Percentiles rank a stretch among this genome's conserved stretches.
These are phyloP conservation scores for Mycena citricolor DNA, from an alignment of 1,284 basidiomycete genomes.

Conservation along the genomic window DNA sequence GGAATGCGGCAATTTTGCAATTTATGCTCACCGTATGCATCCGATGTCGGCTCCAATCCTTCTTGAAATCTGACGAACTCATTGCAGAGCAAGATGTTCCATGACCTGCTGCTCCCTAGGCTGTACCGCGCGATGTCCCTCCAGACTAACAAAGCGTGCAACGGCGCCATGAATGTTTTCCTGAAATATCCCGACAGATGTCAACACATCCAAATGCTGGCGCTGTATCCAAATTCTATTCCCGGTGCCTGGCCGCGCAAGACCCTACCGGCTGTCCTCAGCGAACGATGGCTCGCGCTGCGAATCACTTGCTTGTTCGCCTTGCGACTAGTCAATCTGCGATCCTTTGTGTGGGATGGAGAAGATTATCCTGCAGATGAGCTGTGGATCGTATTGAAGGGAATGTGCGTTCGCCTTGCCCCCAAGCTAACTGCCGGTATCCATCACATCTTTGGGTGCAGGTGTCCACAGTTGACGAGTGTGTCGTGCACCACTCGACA, in stretches of 20 bases:
- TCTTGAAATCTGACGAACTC: too few species aligned
- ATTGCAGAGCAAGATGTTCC: too few species aligned
- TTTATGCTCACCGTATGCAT: neutral
- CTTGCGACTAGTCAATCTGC: too few species aligned
- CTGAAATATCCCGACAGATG: conserved; percentile 1
- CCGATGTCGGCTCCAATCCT: neutral
- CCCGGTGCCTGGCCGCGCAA: conserved; percentile 5
- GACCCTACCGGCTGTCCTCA: neutral
- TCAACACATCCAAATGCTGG: conserved; percentile 2
- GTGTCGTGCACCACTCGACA: neutral
- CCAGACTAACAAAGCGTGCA: conserved; percentile 4
- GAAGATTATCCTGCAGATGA: neutral
- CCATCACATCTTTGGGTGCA: neutral
- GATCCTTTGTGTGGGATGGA: conserved; percentile 11
- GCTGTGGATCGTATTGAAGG: conserved; percentile 1
- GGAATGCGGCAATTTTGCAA: too few species aligned
- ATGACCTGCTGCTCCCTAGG: conserved; percentile 4
- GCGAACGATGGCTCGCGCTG: neutral
- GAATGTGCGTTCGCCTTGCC: neutral
- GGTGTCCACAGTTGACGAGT: conserved; percentile 8
- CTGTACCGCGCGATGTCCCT: conserved; percentile 6
- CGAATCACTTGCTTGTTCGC: too few species aligned
- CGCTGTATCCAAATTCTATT: conserved; percentile 4
- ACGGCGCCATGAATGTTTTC: conserved; percentile 5
- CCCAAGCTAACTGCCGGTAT: neutral